Percentiles rank a stretch among this genome's conserved stretches.
Conservation (phyloP, 495 filamentous ascomycete genomes). For the Podospora fimiseda region DNA sequence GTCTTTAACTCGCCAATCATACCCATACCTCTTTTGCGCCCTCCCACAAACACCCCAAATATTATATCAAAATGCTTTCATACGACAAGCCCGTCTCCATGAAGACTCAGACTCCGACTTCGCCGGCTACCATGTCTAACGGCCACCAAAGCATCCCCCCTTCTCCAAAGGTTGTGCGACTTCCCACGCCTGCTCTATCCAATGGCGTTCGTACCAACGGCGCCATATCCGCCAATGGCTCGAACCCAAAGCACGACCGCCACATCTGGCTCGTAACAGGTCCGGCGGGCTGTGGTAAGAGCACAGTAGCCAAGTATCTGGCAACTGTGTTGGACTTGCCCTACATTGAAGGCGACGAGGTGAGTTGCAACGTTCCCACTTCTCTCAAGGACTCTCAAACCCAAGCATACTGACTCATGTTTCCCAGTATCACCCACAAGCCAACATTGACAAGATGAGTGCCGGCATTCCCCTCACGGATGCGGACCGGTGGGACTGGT, state of each 20-base stretch:
- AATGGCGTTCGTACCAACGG: conserved; percentile 20
- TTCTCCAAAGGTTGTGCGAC: conserved; percentile 28
- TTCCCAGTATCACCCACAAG: conserved; percentile 69
- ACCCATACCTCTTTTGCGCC: not conserved
- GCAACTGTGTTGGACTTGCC: conserved; percentile 63
- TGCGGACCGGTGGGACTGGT: conserved; percentile 97
- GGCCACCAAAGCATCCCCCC: conserved; percentile 28
- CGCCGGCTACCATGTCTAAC: conserved; percentile 27
- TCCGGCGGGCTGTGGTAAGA: conserved; percentile 94
- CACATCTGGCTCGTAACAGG: conserved; percentile 99
- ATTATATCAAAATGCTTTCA: conserved; percentile 32
- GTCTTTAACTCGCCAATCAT: not conserved
- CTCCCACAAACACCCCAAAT: not conserved
- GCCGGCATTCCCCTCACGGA: conserved; percentile 84
- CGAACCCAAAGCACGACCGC: conserved; percentile 40
- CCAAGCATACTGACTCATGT: not conserved
- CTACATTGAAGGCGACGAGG: conserved; percentile 94
- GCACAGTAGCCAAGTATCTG: conserved; percentile 77
- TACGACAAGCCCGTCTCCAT: conserved; percentile 35
- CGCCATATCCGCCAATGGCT: conserved; percentile 21
- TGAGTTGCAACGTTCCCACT: conserved; percentile 43
- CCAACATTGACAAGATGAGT: conserved; percentile 93
- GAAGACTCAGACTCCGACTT: conserved; percentile 28
- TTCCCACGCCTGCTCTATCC: conserved; percentile 22
- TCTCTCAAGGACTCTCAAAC: no score